phyloP scores from a whole-genome alignment of 805 yeast genomes.

The Debaryomyces tyrocola region DNA sequence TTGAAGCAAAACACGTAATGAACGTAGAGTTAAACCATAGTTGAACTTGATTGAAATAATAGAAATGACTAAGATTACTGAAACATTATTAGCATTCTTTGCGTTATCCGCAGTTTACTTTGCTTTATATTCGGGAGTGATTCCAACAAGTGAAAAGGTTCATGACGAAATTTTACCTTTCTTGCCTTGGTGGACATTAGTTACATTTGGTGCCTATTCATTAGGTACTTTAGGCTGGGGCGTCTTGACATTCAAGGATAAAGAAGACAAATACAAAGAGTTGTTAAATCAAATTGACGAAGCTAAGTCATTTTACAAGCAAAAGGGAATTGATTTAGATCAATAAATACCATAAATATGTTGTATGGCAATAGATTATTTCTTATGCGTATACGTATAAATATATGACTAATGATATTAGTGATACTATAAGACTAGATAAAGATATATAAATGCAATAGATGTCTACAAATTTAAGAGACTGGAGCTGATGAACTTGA shows the following conservation, averaged over 20 bases:
- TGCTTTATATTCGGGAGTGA: slow-evolving; percentile 48
- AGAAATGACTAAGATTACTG: slow-evolving; percentile 69
- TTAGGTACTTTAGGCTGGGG: slow-evolving; percentile 69
- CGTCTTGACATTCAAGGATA: slow-evolving; percentile 67
- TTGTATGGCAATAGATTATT: not conserved
- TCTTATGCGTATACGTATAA: not conserved
- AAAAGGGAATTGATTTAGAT: slow-evolving; percentile 55
- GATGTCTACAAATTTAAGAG: not conserved
- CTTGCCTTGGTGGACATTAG: slow-evolving; percentile 70
- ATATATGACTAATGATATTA: not conserved
- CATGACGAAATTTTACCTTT: slow-evolving; percentile 59
- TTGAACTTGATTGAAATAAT: not conserved
- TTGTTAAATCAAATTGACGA: slow-evolving; percentile 57
- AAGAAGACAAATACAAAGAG: slow-evolving; percentile 65
- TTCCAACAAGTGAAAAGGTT: slow-evolving; percentile 53
- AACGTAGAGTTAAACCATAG: too few relatives aligned
- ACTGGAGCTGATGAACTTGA: not conserved
- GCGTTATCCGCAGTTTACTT: slow-evolving; percentile 53
- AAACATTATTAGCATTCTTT: slow-evolving; percentile 49
- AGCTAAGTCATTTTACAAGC: slow-evolving; percentile 58
- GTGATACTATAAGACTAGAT: not conserved
- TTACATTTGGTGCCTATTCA: slow-evolving; percentile 68
- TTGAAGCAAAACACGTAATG: too few relatives aligned
- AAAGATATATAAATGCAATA: not conserved
- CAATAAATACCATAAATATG: slow-evolving; percentile 9